These are phyloP conservation scores for Fraxinus xanthoxyloides DNA, from an alignment of 305 asterid species.

Conservation along the genomic window DNA sequence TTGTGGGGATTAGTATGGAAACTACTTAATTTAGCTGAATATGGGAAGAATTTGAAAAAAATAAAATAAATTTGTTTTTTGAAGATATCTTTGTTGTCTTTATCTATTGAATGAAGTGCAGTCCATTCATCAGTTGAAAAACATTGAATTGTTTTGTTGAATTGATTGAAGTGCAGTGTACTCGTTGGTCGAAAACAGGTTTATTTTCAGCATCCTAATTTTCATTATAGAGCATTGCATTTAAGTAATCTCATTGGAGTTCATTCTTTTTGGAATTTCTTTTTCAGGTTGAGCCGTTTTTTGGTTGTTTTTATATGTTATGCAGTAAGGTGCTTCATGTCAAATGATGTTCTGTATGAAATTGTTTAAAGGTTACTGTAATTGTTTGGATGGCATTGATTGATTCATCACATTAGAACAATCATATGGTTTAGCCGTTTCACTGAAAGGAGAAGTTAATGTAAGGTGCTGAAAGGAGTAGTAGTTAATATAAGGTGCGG, in stretches of 20 bases:
- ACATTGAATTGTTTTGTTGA: background rate
- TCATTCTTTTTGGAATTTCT: slow-evolving; percentile 1
- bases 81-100: background rate
- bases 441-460: too few relatives aligned
- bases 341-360: too few relatives aligned
- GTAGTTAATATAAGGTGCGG: too few relatives aligned
- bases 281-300: background rate
- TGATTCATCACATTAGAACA: too few relatives aligned
- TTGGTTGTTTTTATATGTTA: background rate
- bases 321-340: background rate
- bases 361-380: too few relatives aligned
- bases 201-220: background rate
- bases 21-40: too few relatives aligned
- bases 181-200: background rate
- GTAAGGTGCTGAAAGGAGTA: too few relatives aligned
- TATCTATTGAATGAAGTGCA: background rate
- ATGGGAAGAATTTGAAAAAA: background rate
- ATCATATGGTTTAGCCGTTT: too few relatives aligned
- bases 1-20: too few relatives aligned
- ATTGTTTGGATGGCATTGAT: too few relatives aligned
- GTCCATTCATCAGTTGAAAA: background rate
- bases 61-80: background rate
- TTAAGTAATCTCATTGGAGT: background rate
- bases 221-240: slow-evolving; percentile 3
- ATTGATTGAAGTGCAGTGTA: background rate